Percentiles rank a stretch among this genome's conserved stretches.
Evolutionary conservation across 495 filamentous ascomycete species (phyloP).

Genomic region (Aspergillus leporis): DNA sequence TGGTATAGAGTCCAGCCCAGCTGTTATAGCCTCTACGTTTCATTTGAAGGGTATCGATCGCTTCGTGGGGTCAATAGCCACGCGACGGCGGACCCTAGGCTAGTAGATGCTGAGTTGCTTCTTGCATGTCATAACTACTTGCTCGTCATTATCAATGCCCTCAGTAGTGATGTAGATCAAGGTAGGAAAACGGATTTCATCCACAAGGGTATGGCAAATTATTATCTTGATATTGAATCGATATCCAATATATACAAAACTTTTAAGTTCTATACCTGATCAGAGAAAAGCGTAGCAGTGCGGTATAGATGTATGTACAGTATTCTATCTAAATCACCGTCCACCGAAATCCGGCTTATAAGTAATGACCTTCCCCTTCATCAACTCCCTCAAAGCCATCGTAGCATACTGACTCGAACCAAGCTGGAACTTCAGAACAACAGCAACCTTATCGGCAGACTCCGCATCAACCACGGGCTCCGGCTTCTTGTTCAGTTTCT

Average conservation of each 20-base stretch:
- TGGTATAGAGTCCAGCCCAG: too few relatives aligned
- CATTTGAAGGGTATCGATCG: too few relatives aligned
- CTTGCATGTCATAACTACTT: too few relatives aligned
- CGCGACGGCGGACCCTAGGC: too few relatives aligned
- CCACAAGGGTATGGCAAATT: too few relatives aligned
- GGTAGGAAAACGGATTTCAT: too few relatives aligned
- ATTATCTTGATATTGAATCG: neutral
- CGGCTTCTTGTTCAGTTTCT: constrained; percentile 40
- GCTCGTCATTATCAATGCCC: too few relatives aligned
- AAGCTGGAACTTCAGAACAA: constrained; percentile 82
- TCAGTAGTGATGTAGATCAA: too few relatives aligned
- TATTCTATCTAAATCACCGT: neutral
- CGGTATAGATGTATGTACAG: neutral
- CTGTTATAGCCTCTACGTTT: too few relatives aligned
- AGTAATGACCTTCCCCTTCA: constrained; percentile 62
- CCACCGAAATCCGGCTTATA: constrained; percentile 63
- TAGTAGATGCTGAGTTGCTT: too few relatives aligned
- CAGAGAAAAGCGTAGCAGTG: neutral
- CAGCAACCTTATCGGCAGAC: constrained; percentile 63
- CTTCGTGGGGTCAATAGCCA: neutral
- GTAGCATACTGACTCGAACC: constrained; percentile 90
- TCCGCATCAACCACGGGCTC: constrained; percentile 7
- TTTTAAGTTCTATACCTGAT: constrained; percentile 5
- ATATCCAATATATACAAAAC: constrained; percentile 4
- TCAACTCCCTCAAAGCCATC: constrained; percentile 87